Conservation (phyloP, 176 grass and related monocot species). For the Carex myosuroides region DNA sequence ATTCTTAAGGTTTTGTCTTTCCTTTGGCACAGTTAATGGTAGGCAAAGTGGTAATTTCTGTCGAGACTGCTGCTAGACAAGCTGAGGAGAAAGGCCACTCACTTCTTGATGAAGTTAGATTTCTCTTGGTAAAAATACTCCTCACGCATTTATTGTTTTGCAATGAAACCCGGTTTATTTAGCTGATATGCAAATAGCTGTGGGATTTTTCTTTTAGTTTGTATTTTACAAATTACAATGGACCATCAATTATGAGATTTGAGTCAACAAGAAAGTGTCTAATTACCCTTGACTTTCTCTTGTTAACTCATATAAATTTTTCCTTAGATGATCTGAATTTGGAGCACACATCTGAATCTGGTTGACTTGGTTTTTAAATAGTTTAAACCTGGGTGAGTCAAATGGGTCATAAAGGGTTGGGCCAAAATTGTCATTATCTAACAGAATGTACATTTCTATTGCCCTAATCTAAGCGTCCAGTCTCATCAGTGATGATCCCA, state of each 20-base stretch:
- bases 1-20: background rate
- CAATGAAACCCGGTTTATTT: background rate
- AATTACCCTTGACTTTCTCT: background rate
- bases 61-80: constrained; percentile 82
- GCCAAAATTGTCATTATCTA: background rate
- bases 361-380: background rate
- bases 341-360: background rate
- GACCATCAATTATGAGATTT: constrained; percentile 1
- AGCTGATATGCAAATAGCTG: background rate
- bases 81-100: constrained; percentile 80
- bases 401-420: background rate
- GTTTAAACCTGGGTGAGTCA: background rate
- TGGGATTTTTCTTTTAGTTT: background rate
- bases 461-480: background rate
- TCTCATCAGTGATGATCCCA: background rate
- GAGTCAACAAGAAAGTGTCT: background rate
- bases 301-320: background rate
- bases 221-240: background rate
- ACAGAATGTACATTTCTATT: background rate
- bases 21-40: constrained; percentile 62
- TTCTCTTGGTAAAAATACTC: constrained; percentile 48
- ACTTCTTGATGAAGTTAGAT: constrained; percentile 89
- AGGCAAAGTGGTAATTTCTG: constrained; percentile 84
- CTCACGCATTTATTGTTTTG: background rate
- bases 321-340: background rate